These are phyloP conservation scores for Byssothecium circinans DNA, from an alignment of 2,329 filamentous ascomycete species.

Conservation along the genomic window DNA sequence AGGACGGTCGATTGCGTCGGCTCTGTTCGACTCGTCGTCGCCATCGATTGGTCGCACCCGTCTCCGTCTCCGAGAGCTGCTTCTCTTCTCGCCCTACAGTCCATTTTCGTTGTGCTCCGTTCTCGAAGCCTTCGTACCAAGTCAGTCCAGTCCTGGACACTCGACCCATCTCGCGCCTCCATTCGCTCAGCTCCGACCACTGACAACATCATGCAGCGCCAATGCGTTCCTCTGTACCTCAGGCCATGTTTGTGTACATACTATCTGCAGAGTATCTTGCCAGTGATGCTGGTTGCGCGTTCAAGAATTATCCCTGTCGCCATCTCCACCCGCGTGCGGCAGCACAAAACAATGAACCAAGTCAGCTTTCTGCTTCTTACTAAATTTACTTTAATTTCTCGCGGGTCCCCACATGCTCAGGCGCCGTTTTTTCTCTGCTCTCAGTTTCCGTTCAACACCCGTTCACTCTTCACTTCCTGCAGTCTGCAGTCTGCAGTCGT, in stretches of 20 bases:
- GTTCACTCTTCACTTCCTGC: constrained; percentile 15
- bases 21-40: neutral
- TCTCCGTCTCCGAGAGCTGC: constrained; percentile 8
- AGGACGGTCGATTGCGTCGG: too few relatives aligned
- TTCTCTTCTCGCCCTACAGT: constrained; percentile 12
- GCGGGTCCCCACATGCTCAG: constrained; percentile 33
- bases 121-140: constrained; percentile 4
- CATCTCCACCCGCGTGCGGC: constrained; percentile 35
- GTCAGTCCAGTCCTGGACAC: neutral
- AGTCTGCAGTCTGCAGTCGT: constrained; percentile 6
- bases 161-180: constrained; percentile 1
- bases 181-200: constrained; percentile 15
- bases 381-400: constrained; percentile 38
- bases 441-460: constrained; percentile 21
- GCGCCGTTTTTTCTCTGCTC: constrained; percentile 20
- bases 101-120: constrained; percentile 13
- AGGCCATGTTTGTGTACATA: constrained; percentile 33
- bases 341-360: constrained; percentile 38
- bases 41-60: neutral
- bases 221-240: constrained; percentile 25
- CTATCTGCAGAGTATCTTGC: too few relatives aligned
- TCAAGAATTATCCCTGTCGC: constrained; percentile 29
- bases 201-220: constrained; percentile 28
- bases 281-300: constrained; percentile 34
- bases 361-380: constrained; percentile 32